Percentiles rank a stretch among this genome's conserved stretches.
phyloP scores from a whole-genome alignment of 495 filamentous ascomycete genomes.

The Paragyromitra xinjiangensis region DNA sequence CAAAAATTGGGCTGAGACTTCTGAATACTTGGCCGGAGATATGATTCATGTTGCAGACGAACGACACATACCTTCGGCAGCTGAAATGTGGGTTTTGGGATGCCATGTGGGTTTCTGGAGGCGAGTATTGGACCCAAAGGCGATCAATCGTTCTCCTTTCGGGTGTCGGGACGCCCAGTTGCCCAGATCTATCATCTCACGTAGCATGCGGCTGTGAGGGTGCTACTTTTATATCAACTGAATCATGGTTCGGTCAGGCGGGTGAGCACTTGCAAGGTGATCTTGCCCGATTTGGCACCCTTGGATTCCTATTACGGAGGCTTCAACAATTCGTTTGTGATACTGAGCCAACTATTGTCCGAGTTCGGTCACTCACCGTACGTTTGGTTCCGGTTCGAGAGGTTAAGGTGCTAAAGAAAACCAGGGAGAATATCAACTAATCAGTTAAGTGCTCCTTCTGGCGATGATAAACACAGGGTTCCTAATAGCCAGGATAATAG shows the following conservation, averaged over 20 bases:
- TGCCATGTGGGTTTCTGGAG: conserved; percentile 32
- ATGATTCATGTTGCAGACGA: conserved; percentile 29
- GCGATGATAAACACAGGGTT: conserved; percentile 14
- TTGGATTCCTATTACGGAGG: conserved; percentile 8
- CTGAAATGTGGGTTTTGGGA: conserved; percentile 33
- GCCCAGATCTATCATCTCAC: conserved; percentile 46
- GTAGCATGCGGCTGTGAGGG: conserved; percentile 47
- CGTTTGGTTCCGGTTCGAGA: conserved; percentile 23
- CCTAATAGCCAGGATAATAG: neutral
- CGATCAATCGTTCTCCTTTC: conserved; percentile 34
- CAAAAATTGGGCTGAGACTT: neutral
- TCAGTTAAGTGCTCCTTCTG: conserved; percentile 8
- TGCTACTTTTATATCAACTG: conserved; percentile 38
- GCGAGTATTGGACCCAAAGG: conserved; percentile 21
- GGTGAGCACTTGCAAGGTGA: conserved; percentile 8
- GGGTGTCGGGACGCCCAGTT: conserved; percentile 22
- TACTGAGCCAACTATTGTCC: conserved; percentile 8
- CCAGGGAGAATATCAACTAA: conserved; percentile 5
- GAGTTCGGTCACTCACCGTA: conserved; percentile 12
- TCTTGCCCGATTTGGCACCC: conserved; percentile 29
- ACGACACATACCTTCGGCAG: conserved; percentile 24
- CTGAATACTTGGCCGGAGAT: conserved; percentile 5
- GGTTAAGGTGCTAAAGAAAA: conserved; percentile 10
- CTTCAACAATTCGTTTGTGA: conserved; percentile 12
- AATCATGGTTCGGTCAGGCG: conserved; percentile 40